Base-by-base conservation (phyloP, 2,329 filamentous ascomycete genomes). In the Trichocomaceae sp. region DNA sequence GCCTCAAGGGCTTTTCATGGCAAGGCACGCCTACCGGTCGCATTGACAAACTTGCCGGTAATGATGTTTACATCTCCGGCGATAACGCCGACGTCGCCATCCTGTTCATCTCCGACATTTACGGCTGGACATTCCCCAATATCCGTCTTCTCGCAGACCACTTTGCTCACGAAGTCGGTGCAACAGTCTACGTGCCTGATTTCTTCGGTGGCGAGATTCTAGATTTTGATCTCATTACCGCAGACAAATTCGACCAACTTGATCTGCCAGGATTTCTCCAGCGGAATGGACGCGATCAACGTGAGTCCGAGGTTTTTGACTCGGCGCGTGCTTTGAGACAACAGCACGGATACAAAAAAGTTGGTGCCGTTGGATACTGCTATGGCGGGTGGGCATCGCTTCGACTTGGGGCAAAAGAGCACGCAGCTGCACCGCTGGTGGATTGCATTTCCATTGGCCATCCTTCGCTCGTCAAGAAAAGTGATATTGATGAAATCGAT, bases 301-400 rank as follows among this genome's bases (percentile, higher is more conserved):
- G 75, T 20, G 72, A 70, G 57, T 66, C 69, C 0, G 66, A 71
- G 53, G 72, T 75, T 22, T 61, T 70, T 26, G 65, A 63, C 12
- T 65, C 60, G 37, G 72, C 73, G 0, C 62, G 65, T 54, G 63
- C 64, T 0, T 61, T 77, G n/a, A 70, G 69, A 37, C 23, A 47
- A 0, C 46, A 61, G 37, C 31, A 35, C 15, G 31, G 31, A 35
- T 60, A 61, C 7, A 58, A 60, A 5, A 71, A 66, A 35, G 57
- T 78, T 10, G 77, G 66, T 3, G 77, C 75, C 0, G 64, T 78
- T 2, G 78, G 78, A 1, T 80, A 70, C 60, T 80, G 78, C 65
- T 80, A 72, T 52, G 78, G 78, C 13, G 77, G 76, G 5, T 81
- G 78, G 79, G 78, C 74, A 0, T 68, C 67, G 3, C 74, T 79